Evolutionary conservation across 305 asterid species (phyloP), one percentile per base, ranked within the genome.

Genomic region (Coffea humblotiana): DNA sequence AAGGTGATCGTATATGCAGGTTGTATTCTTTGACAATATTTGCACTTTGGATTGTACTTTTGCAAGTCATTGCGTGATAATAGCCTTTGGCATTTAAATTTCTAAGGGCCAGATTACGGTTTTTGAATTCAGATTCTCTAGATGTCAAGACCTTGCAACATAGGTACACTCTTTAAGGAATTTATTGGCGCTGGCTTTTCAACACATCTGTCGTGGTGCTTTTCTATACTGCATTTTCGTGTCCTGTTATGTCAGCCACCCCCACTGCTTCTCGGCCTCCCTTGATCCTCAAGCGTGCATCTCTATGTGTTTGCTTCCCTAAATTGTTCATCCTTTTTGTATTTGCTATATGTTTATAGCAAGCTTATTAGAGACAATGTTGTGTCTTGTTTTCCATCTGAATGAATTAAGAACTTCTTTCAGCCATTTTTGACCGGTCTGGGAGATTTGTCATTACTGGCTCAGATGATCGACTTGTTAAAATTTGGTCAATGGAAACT

Each of bases 401-500:
- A 63, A 66, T 82, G 60, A 66, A 73, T 78, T 72, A 61, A 29
- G 77, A 60, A 49, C 81, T 81, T 74, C 71, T 76, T 80, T 81
- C 95, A 96, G 99, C 99, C 82, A 94, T 91, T 84, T 90, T 94
- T 82, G 99, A 96, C 84, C 94, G 97, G 71, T 88, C 94, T 82
- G 99, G 99, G 83, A 91, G 99, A 88, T 94, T 87, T 87, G 99
- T 96, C 68, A 89, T 96, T 82, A 96, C 99, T 83, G 99, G 99
- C 68, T 96, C 99, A 66, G 99, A 96, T 82, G 99, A 94, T 76
- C 97, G 98, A 65, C 98, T 96, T 80, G 99, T 96, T 58, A 96
- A 96, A 88, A 88, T 96, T 84, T 96, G 99, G 99, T 94, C 98
- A 68, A 94, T 94, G 98, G 99, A 96, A 91, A 91, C 98, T 83